Base-by-base conservation (phyloP, 352 stramenopile species). In the Globisporangium solare region DNA sequence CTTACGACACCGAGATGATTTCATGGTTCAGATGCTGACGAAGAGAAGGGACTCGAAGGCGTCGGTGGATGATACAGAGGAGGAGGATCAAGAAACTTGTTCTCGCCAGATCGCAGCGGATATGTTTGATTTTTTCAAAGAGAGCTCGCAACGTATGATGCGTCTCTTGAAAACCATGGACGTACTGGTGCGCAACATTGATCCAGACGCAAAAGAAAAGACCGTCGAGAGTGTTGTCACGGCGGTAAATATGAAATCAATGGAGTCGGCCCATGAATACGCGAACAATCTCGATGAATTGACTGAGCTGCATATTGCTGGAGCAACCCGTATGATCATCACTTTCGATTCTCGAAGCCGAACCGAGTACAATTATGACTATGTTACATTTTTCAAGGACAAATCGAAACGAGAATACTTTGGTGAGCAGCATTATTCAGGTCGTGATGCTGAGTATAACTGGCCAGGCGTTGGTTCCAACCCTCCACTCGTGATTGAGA, bases 331-430 rank as follows among this genome's bases (percentile, higher is more conserved):
- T 32, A 89, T 97, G 22, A 71, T 77, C 24, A 83, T 97, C 22
- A 81, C 73, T 6, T 97, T 97, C 52, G 89, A 97, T 47, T 45
- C 83, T 18, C 69, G 64, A 42, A 91, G 67, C 6, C 71, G 82
- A 51, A 96, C 86, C 6, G 89, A 97, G 61, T 71, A 72, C 27
- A 91, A 89, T 53, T 96, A 95, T 58, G 89, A 97, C 57, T 96
- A 93, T 56, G 61, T 96, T 22, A 92, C 79, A 15, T 96, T 97
- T 56, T 93, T 76, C 58, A 91, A 89, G 47, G 74, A 92, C 50
- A 69, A 70, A 39, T 61, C 58, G 5, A 72, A 83, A 63, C 66
- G 63, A 17, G 67, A 78, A 21, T 83, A 68, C 52, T 92, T 91
- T 47, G 86, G 86, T 7, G 75, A 70, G 14, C 67, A 79, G 13